These are phyloP conservation scores for Hirsutella rhossiliensis DNA, from an alignment of 2,329 filamentous ascomycete genomes.

Conservation along the genomic window DNA sequence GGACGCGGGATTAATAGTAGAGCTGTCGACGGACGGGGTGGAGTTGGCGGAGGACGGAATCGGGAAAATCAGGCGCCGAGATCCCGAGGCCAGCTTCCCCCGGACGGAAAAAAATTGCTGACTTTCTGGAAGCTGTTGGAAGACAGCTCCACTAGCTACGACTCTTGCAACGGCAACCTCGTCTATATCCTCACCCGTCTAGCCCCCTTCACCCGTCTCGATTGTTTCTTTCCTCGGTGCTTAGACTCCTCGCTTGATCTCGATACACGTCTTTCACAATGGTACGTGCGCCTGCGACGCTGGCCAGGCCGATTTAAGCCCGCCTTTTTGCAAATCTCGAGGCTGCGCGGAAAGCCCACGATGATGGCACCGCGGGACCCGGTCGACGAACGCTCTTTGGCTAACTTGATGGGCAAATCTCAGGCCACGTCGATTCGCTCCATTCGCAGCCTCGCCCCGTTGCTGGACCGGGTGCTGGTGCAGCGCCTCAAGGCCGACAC, in stretches of 20 bases:
- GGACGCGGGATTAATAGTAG: too few species aligned
- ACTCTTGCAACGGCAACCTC: not conserved
- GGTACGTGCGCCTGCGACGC: too few species aligned
- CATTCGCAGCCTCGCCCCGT: constrained; percentile 87
- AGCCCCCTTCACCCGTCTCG: not conserved
- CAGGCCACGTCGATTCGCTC: constrained; percentile 73
- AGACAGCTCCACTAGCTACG: constrained; percentile 16
- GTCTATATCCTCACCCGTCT: not conserved
- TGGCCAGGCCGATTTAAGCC: too few species aligned
- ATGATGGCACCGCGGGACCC: too few species aligned
- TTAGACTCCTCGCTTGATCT: not conserved
- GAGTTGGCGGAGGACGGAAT: constrained; percentile 12
- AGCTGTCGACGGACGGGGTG: too few species aligned
- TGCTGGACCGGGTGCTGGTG: constrained; percentile 95
- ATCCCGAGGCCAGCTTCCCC: constrained; percentile 4
- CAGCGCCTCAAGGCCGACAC: constrained; percentile 95
- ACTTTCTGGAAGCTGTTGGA: constrained; percentile 29
- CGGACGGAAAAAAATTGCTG: constrained; percentile 22
- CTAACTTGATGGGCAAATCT: not conserved
- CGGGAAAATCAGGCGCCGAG: constrained; percentile 20
- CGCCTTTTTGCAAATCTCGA: too few species aligned
- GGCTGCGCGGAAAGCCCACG: too few species aligned
- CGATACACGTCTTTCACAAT: too few species aligned
- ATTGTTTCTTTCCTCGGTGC: not conserved
- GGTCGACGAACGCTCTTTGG: too few species aligned